These are phyloP conservation scores for Rhipidocladum racemiflorum DNA, from an alignment of 176 grass and related monocot genomes.

Conservation along the genomic window DNA sequence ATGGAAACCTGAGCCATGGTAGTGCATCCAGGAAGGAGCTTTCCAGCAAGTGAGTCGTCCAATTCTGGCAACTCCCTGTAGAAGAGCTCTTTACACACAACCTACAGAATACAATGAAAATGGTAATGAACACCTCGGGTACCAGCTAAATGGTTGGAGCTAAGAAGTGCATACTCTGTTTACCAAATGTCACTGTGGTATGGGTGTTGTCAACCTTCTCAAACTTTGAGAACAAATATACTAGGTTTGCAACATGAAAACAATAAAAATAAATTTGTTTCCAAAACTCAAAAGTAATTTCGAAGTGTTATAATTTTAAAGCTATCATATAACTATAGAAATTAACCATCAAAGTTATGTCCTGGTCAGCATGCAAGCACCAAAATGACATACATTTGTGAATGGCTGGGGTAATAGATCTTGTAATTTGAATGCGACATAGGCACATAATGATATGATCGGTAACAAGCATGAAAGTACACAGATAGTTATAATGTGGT, in stretches of 20 bases:
- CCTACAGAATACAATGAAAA: conserved; percentile 56
- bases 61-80: conserved; percentile 78
- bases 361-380: neutral
- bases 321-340: neutral
- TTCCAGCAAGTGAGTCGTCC: conserved; percentile 75
- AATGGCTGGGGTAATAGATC: neutral
- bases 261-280: neutral
- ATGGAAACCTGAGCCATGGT: conserved; percentile 74
- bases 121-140: neutral
- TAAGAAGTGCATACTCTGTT: neutral
- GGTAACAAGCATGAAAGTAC: neutral
- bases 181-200: neutral
- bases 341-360: neutral
- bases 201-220: neutral
- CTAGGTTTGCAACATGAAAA: conserved; percentile 5
- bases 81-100: conserved; percentile 98
- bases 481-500: neutral
- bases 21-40: conserved; percentile 84
- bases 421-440: neutral
- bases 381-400: neutral
- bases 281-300: neutral
- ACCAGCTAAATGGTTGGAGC: neutral
- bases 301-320: neutral
- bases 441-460: conserved; percentile 20
- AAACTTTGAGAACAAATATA: neutral